Evolutionary conservation across 352 stramenopile genomes (phyloP), one percentile per base, ranked within the genome.

Genomic region (Globisporangium cylindrosporum): DNA sequence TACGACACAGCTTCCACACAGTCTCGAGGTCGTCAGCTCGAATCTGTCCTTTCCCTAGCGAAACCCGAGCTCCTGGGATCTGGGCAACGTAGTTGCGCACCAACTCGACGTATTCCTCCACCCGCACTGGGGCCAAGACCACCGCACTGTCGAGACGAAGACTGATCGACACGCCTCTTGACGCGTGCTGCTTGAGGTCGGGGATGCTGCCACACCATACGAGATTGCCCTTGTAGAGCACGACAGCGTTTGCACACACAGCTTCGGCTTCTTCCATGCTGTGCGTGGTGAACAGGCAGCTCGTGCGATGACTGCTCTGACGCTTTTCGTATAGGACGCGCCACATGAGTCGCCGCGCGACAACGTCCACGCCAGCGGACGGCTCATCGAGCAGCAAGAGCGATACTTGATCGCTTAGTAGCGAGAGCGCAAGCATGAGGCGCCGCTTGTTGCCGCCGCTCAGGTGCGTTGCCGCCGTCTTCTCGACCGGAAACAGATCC

Each of bases 191-290:
- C 56, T 95, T 95, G 53, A 95, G 74, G 54, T 91, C 82, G 1
- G 82, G 82, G 61, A 95, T 93, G 61, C 85, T 93, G 56, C 87
- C 87, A 25, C 71, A 80, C 85, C 86, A 95, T 34, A 93, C 87
- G 6, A 86, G 41, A 32, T 82, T 84, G 10, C 87, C 86, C 54
- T 91, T 91, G 65, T 82, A 82, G 5, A 95, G 70, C 56, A 95
- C 84, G 20, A 95, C 76, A 1, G 87, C 87, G 54, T 93, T 93
- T 4, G 85, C 86, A 60, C 87, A 95, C 55, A 95, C 87, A 5
- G 87, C 85, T 36, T 95, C 87, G 3, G 87, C 85, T 57, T 95
- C 87, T 62, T 95, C 87, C 84, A 95, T 93, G 41, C 87, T 93
- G 68, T 95, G 87, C 4, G 87, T 95, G 29, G 87, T 95, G 59